phyloP scores from a whole-genome alignment of 2,329 filamentous ascomycete genomes.

The Aspergillus fructus region DNA sequence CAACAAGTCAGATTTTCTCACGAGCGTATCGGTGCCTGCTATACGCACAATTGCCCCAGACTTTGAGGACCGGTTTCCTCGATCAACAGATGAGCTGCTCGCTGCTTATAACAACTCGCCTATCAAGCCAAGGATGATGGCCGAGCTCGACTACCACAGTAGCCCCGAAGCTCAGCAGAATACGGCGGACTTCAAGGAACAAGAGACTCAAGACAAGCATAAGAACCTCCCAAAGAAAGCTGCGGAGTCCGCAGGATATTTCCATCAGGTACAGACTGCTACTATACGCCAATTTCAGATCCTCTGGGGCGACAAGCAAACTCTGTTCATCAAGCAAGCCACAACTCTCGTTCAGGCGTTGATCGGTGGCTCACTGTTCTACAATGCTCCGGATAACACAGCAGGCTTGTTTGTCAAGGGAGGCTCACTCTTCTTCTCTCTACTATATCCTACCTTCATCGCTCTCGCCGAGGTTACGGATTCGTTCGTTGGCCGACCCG shows the following conservation, averaged over 20 bases:
- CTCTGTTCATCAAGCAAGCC: conserved; percentile 62
- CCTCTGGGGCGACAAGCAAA: conserved; percentile 62
- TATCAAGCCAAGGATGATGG: conserved; percentile 52
- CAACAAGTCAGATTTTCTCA: conserved; percentile 60
- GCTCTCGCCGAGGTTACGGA: conserved; percentile 65
- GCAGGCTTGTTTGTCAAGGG: conserved; percentile 64
- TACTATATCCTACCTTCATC: conserved; percentile 60
- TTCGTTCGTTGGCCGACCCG: conserved; percentile 58
- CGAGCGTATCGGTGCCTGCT: conserved; percentile 60
- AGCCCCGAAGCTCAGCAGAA: conserved; percentile 47
- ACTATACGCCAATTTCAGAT: conserved; percentile 63
- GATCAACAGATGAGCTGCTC: conserved; percentile 44
- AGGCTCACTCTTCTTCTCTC: conserved; percentile 62
- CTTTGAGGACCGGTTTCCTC: conserved; percentile 43
- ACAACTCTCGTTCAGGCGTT: conserved; percentile 59
- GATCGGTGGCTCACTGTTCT: conserved; percentile 66
- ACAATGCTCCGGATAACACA: conserved; percentile 59
- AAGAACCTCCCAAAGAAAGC: too few species aligned
- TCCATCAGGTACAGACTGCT: conserved; percentile 58
- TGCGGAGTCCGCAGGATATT: too few species aligned
- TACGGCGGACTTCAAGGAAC: conserved; percentile 57
- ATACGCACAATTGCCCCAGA: conserved; percentile 45
- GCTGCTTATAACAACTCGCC: conserved; percentile 52
- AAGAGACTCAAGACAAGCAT: too few species aligned
- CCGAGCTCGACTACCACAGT: conserved; percentile 57